Conservation (phyloP, 345 rosid species). For the Garcia nutans region DNA sequence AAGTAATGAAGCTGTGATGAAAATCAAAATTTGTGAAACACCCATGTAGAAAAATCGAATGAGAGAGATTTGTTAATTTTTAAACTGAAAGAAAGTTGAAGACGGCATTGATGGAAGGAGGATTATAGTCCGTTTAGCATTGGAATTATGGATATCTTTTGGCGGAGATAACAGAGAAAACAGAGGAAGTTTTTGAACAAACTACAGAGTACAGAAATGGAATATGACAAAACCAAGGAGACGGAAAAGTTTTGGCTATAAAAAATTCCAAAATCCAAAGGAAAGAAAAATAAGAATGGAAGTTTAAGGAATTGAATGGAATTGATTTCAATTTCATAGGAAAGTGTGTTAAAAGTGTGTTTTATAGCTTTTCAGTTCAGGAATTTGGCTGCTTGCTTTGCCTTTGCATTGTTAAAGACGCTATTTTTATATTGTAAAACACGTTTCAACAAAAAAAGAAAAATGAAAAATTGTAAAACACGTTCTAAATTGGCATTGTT, state of each 20-base stretch:
- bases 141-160: constrained; percentile 2
- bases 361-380: background rate
- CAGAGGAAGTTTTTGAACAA: constrained; percentile 13
- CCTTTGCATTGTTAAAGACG: background rate
- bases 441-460: background rate
- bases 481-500: too few species aligned
- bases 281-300: too few species aligned
- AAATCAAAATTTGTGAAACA: constrained; percentile 19
- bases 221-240: constrained; percentile 6
- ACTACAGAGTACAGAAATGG: background rate
- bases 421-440: background rate
- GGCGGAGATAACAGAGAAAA: constrained; percentile 26
- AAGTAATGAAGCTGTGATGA: constrained; percentile 21
- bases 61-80: background rate
- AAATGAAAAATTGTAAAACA: too few species aligned
- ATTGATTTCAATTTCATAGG: background rate
- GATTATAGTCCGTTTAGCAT: background rate
- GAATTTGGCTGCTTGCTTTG: background rate
- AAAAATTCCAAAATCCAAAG: too few species aligned
- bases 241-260: background rate
- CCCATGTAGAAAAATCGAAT: constrained; percentile 27
- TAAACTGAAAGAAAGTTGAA: background rate
- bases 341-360: constrained; percentile 6
- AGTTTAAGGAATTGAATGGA: too few species aligned
- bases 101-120: background rate